Evolutionary conservation across 2,329 filamentous ascomycete species (phyloP).

Genomic region (Aspergillus intermedius): DNA sequence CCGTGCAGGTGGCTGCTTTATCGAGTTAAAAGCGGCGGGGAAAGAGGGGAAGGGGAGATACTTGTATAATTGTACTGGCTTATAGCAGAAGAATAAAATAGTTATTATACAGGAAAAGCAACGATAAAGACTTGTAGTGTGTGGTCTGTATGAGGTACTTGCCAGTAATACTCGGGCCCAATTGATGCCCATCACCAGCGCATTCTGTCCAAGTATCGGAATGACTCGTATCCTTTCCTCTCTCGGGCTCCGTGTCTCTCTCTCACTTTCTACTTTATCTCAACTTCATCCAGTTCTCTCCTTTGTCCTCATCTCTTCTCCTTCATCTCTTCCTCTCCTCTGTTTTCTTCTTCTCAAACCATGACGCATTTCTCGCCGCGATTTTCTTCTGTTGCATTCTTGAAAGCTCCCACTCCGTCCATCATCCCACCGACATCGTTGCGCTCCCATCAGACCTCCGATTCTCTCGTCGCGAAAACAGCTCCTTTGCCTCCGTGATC

Average conservation of each 20-base stretch:
- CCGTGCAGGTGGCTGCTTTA: not conserved
- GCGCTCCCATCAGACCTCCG: not conserved
- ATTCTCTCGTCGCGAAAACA: not conserved
- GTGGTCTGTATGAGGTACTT: too few species aligned
- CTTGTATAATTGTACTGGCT: not conserved
- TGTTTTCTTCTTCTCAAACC: conserved; percentile 16
- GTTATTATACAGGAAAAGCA: too few species aligned
- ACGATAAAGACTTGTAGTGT: too few species aligned
- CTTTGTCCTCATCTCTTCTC: not conserved
- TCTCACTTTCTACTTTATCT: conserved; percentile 1
- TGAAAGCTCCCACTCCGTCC: conserved; percentile 1
- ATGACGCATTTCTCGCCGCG: conserved; percentile 29
- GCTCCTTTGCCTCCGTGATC: conserved; percentile 5
- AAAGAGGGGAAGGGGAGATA: conserved; percentile 16
- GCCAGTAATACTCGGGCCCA: too few species aligned
- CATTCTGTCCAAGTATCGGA: not conserved
- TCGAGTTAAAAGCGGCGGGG: conserved; percentile 10
- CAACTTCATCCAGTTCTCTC: not conserved
- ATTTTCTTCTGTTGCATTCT: conserved; percentile 9
- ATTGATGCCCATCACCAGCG: conserved; percentile 9
- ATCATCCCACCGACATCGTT: conserved; percentile 1
- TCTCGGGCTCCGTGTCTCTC: conserved; percentile 1
- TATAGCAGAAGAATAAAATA: too few species aligned
- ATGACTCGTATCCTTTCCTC: not conserved
- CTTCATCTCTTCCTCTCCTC: conserved; percentile 3